Evolutionary conservation across 352 stramenopile genomes (phyloP).

Genomic region (Phytophthora palmivora): DNA sequence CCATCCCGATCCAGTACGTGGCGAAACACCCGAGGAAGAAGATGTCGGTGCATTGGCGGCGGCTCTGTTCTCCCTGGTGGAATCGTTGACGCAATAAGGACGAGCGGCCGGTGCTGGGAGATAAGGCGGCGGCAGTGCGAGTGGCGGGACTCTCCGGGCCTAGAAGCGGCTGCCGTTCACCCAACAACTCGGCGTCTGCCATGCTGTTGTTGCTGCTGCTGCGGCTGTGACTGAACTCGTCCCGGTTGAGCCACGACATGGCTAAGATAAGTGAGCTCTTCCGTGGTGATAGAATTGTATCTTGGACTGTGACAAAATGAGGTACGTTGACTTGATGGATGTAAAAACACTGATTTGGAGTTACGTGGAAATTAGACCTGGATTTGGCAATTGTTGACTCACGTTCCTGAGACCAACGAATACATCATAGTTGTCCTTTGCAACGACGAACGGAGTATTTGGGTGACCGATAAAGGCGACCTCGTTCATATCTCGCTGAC

Average conservation of each 20-base stretch:
- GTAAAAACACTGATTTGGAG: constrained; percentile 14
- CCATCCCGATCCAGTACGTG: constrained; percentile 82
- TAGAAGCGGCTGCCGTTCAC: constrained; percentile 58
- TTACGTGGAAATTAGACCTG: neutral
- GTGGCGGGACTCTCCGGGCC: constrained; percentile 8
- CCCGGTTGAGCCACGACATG: constrained; percentile 17
- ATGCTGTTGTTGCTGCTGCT: constrained; percentile 16
- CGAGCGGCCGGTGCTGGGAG: constrained; percentile 52
- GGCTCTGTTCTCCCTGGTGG: constrained; percentile 37
- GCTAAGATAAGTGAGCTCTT: constrained; percentile 11
- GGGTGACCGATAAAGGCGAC: too few species aligned
- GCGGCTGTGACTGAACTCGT: constrained; percentile 27
- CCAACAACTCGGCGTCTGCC: constrained; percentile 27
- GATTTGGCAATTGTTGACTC: constrained; percentile 11
- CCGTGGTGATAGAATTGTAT: constrained; percentile 10
- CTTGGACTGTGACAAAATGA: constrained; percentile 6
- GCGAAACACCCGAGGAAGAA: constrained; percentile 61
- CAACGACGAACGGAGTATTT: too few species aligned
- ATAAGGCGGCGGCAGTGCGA: constrained; percentile 51
- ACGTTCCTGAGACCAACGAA: too few species aligned
- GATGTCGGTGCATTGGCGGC: constrained; percentile 65
- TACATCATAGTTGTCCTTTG: too few species aligned
- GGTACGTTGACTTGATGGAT: constrained; percentile 12
- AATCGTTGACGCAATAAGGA: constrained; percentile 55
- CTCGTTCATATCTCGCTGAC: too few species aligned